Evolutionary conservation across 345 rosid genomes (phyloP), one percentile per base, ranked within the genome.

Genomic region (Syzygium aqueum): DNA sequence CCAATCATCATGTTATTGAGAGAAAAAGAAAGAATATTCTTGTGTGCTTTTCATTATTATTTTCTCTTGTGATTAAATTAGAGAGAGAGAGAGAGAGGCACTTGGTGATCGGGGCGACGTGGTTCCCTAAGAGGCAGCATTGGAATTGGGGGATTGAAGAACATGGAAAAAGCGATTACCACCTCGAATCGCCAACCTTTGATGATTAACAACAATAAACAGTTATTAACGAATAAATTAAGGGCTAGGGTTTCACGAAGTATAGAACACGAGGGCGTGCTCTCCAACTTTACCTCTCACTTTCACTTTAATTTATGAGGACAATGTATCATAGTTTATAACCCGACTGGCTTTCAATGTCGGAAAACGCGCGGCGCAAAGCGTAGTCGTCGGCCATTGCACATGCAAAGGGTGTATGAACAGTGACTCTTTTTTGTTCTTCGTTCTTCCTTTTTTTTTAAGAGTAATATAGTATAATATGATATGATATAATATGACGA

Each of bases 241-340:
- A 49, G 37, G 37, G 84, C 84, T 25, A 53, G 84, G 86, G 40
- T 84, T 87, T 84, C 77, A 61, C 19, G 67, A 82, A 85, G 83
- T 82, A 86, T 53, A 83, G 87, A 90, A 67, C 89, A 88, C 89
- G 86, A 88, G 83, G 88, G 87, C 73, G 90, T 57, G 53, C 83
- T 59, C 82, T 63, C 86, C 88, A 33, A 84, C 67, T 40, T 67
- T 82, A 54, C 87, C 61, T 53, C 87, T 84, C 53, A 11, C 73
- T 56, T 56, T 53, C 11, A 30, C 17, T 23, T 83, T 83, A 46
- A 25, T 23, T 83, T 23, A 7, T 49, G 85, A 33, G 61, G n/a
- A 7, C 33, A 30, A 0, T 53, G 10, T 30, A 37, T 33, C 86
- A 10, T 51, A 54, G 52, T 53, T 85, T 17, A 28, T 23, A 16